Base-by-base conservation (phyloP, 139 green algal genomes). In the Tetradesmus obliquus region DNA sequence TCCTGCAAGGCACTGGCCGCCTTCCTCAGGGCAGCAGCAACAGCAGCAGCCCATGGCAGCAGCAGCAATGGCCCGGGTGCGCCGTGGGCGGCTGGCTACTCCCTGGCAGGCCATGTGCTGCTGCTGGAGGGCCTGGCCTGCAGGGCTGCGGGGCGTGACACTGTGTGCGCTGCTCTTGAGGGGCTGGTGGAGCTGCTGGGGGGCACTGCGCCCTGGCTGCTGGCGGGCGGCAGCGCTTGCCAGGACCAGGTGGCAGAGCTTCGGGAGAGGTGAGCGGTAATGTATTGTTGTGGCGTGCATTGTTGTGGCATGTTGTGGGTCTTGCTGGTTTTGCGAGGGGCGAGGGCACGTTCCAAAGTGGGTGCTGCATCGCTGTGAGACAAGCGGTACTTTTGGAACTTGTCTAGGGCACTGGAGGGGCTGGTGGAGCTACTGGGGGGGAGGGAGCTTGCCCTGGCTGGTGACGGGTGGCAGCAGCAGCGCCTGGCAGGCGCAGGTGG, bases 1-100 rank as follows among this genome's bases (percentile, higher is more conserved):
- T 92, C 94, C 5, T 96, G 96, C 12, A 24, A 94, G 69, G 93
- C 95, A 0, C 87, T 94, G 45, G 92, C 95, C 5, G 17, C 19
- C 0, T 96, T 96, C 72, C 86, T 96, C 74, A 55, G 84, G 51
- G 55, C 83, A 83, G 71, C 84, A 82, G 84, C 84, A 20, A 89
- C 84, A 82, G 84, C 84, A 89, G 84, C 84, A 82, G 84, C 60
- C 60, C 15, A 10, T 19, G 10, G 10, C 84, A 81, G 32, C 84
- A 81, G 72, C 72, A 81, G 72, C 72, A 81, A 19, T 5, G 45
- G 72, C 20, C 72, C 22, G 12, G 22, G 8, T 20, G 60, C 60
- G 15, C 12, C 60, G 8, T 71, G 72, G 13, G 32, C 45, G 79
- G 2, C 79, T 5, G 8, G 32, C 32, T 84, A 84, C 32, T 58